Base-by-base conservation (phyloP, 768 basidiomycete genomes). In the Pleurotus sapidus region DNA sequence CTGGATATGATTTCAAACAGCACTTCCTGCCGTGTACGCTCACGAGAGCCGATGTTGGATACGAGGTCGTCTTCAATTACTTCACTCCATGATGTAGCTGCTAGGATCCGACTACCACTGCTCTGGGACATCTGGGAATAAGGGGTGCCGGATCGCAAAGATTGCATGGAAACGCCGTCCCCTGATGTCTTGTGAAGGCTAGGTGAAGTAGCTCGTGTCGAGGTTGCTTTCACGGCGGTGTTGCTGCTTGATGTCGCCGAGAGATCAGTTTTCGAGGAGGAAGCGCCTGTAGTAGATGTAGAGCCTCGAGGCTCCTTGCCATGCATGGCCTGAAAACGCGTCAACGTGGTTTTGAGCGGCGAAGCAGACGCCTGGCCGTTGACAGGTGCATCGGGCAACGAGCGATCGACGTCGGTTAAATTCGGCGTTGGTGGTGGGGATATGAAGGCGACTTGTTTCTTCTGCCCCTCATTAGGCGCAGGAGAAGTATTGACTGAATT, bases 1-100 rank as follows among this genome's bases (percentile, higher is more conserved):
- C 92, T 94, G 27, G 91, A 89, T 49, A 98, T 94, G 62, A 98
- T 98, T 76, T 98, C 95, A 77, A 93, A 97, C 24, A 98, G 72
- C 5, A 98, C 95, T 74, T 98, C 95, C 71, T 98, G 95, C 53
- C 95, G 84, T 39, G 95, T 97, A 57, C 95, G 84, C 70, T 98
- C 95, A 59, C 93, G 85, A 46, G 93, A 87, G n/a, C 94, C 93
- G 37, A 98, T 78, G 67, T 98, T 93, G 46, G 88, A 87, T 17
- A 98, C 91, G 43, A 98, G 84, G 71, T 98, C 95, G 56, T 92
- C 93, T 69, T 95, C 94, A 8, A 95, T 93, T 61, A 88, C 89
- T 69, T 96, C 92, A 66, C 93, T 95, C 95, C 95, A 98, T 17
- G 89, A 91, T 60, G 83, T 73, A 1, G 87, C 89, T 27, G 89